Conservation (phyloP, 1,284 basidiomycete species). For the Mycosarcoma mackinlayi region DNA sequence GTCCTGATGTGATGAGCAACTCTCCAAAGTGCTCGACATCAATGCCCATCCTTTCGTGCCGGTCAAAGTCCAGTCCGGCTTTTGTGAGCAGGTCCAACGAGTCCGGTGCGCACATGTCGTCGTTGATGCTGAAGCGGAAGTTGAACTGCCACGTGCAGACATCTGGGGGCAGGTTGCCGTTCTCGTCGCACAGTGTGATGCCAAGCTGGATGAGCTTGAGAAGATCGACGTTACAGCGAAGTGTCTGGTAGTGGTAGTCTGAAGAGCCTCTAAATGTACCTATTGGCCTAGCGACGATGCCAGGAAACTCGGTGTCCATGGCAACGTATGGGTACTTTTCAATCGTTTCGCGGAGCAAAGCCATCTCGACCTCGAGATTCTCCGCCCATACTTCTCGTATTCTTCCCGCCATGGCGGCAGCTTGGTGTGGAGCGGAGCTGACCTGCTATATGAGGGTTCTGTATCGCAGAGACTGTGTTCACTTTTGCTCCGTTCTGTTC, state of each 20-base stretch:
- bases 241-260: constrained; percentile 99
- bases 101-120: constrained; percentile 98
- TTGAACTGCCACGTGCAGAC: constrained; percentile 99
- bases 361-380: constrained; percentile 92
- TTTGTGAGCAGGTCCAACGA: constrained; percentile 93
- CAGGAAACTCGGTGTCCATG: constrained; percentile 99
- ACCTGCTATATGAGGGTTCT: background rate
- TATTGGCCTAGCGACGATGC: constrained; percentile 96
- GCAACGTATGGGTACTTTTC: constrained; percentile 93
- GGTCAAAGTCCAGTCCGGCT: constrained; percentile 93
- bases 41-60: constrained; percentile 92
- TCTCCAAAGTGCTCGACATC: constrained; percentile 95
- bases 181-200: constrained; percentile 90
- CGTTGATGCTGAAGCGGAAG: constrained; percentile 89
- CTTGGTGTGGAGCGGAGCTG: background rate
- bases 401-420: constrained; percentile 56
- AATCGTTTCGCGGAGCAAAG: constrained; percentile 83
- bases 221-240: constrained; percentile 94
- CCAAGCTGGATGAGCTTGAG: constrained; percentile 98
- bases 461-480: no score
- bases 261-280: constrained; percentile 95
- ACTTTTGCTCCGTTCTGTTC: no score
- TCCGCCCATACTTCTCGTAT: constrained; percentile 86
- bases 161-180: constrained; percentile 83
- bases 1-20: constrained; percentile 92